Evolutionary conservation across 2,329 filamentous ascomycete species (phyloP).

Genomic region (Aureobasidium namibiae): DNA sequence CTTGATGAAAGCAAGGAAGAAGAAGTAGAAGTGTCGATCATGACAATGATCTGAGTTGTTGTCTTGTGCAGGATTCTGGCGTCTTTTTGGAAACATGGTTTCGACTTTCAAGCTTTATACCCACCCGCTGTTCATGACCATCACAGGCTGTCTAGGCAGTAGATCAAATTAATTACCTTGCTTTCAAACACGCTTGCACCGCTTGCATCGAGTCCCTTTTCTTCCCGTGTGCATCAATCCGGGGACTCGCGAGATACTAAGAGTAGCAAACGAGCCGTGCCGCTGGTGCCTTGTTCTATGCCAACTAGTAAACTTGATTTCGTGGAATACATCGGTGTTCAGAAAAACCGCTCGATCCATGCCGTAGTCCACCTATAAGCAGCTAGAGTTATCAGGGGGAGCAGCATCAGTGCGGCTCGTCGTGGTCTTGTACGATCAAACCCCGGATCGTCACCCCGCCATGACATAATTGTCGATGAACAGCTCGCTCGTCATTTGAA

Average conservation of each 20-base stretch:
- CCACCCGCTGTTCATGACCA: background rate
- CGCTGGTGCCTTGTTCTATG: too few species aligned
- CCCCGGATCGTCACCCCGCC: background rate
- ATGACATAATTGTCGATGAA: background rate
- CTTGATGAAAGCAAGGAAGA: slow-evolving; percentile 26
- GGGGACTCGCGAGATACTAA: background rate
- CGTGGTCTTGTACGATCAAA: background rate
- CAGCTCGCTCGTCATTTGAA: slow-evolving; percentile 8
- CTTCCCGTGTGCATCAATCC: background rate
- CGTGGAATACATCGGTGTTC: background rate
- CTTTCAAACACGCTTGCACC: background rate
- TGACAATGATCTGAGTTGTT: background rate
- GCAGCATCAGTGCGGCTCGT: background rate
- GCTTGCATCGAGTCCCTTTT: background rate
- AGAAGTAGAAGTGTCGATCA: background rate
- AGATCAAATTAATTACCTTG: background rate
- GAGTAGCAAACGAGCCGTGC: background rate
- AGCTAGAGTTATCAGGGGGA: background rate
- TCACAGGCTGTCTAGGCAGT: background rate
- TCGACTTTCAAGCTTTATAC: slow-evolving; percentile 9
- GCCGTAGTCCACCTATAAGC: background rate
- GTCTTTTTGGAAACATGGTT: slow-evolving; percentile 6
- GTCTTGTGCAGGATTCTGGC: slow-evolving; percentile 1
- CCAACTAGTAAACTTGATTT: background rate
- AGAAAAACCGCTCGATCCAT: background rate